Evolutionary conservation across 1,139 yeast species (phyloP).

Genomic region (Spencermartinsiella ligniputridi): DNA sequence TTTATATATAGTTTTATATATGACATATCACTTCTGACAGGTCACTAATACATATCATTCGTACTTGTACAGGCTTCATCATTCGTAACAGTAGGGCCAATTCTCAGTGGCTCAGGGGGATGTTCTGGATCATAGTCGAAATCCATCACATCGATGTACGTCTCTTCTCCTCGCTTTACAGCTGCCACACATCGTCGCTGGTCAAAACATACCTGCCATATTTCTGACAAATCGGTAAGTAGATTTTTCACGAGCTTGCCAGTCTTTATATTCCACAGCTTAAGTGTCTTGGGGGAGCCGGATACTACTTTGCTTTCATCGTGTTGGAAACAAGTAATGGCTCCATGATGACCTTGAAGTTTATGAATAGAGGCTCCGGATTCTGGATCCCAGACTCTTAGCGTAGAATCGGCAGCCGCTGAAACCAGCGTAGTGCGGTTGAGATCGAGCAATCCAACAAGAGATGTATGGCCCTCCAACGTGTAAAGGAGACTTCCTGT

Average conservation of each 20-base stretch:
- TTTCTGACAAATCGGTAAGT: constrained; percentile 68
- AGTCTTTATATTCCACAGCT: constrained; percentile 75
- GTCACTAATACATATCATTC: no score
- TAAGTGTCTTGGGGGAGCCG: constrained; percentile 82
- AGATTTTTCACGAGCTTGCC: constrained; percentile 76
- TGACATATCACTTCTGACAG: no score
- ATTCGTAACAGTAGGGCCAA: no score
- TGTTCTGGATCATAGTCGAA: constrained; percentile 47
- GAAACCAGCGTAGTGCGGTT: constrained; percentile 79
- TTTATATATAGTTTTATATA: no score
- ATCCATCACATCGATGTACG: constrained; percentile 76
- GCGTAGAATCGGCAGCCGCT: constrained; percentile 93
- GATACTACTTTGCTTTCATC: constrained; percentile 81
- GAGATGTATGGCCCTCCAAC: constrained; percentile 78
- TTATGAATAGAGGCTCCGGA: constrained; percentile 65
- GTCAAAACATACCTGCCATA: constrained; percentile 94
- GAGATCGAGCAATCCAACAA: constrained; percentile 82
- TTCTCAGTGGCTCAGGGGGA: not conserved
- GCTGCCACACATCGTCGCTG: constrained; percentile 87
- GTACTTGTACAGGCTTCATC: no score
- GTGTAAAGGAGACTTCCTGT: constrained; percentile 65
- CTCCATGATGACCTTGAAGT: constrained; percentile 78
- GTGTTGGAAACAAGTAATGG: constrained; percentile 91
- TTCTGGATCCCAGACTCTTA: constrained; percentile 88
- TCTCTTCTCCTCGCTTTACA: constrained; percentile 69